Base-by-base conservation (phyloP, 139 green algal species). In the Choricystis sp. region DNA sequence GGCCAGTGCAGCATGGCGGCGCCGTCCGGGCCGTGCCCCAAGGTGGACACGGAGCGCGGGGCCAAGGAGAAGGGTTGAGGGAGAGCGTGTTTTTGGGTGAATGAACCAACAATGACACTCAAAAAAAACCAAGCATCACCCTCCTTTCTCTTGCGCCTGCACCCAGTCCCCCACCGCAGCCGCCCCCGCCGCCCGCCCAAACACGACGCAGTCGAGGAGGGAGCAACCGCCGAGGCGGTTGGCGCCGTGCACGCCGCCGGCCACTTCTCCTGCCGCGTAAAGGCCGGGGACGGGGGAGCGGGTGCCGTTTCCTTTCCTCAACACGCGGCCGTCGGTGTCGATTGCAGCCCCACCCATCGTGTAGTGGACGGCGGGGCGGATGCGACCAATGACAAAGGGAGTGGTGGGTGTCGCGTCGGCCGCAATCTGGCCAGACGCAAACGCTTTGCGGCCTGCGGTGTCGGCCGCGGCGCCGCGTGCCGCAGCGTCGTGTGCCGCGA, bases 131-230 rank as follows among this genome's bases (percentile, higher is more conserved):
- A 16, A 52, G 9, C 16, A 21, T 52, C 16, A 21, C 40, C 40
- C 9, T 52, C 40, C 9, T 52, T 16, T 52, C 16, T 52, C 40
- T 52, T 52, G 9, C 9, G 9, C 40, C 40, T 21, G 9, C 40
- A 52, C 40, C 40, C 57, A 62, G 9, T n/a, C 27, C 57, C 16
- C 27, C 26, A 19, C 60, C 0, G 69, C 64, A 26, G 29, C 29
- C 31, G 4, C 25, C 27, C 71, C 72, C 60, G 72, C 72, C 20
- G 57, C 49, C 40, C 90, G 78, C 19, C 93, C 92, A 79, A 98
- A 99, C 25, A 98, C 90, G 20, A 96, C 91, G 63, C 97, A 98
- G 70, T 99, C 93, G 24, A 99, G 86, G 72, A 99, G 73, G 22
- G 74, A 88, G 82, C 97, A 98, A 57, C 92, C 93, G 56, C 93